Conservation (phyloP, 192 early-diverging fungal species). For the Physocladia obscura region DNA sequence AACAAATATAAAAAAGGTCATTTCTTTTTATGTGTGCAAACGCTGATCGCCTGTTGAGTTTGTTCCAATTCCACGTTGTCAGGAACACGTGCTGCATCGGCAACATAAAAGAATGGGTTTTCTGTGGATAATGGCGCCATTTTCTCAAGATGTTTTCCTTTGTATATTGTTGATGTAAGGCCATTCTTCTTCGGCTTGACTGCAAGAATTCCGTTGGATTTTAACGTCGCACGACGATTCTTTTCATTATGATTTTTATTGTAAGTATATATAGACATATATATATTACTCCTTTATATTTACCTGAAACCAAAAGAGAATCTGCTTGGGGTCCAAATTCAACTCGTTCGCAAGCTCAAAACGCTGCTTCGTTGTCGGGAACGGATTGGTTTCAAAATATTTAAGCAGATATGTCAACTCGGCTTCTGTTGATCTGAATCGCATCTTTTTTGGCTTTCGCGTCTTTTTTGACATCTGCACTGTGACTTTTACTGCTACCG, state of each 20-base stretch:
- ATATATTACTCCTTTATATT: too few relatives aligned
- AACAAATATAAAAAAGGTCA: too few relatives aligned
- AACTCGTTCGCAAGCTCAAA: not conserved
- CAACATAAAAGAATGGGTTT: not conserved
- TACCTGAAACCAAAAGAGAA: not conserved
- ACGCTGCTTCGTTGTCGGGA: not conserved
- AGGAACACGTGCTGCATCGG: too few relatives aligned
- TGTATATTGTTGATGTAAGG: not conserved
- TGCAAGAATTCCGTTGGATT: conserved; percentile 5
- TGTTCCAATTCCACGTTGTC: too few relatives aligned
- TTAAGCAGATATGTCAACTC: not conserved
- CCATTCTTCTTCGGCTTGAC: conserved; percentile 1
- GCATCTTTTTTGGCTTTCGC: not conserved
- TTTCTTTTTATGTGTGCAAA: too few relatives aligned
- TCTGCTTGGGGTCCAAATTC: not conserved
- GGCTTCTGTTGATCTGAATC: not conserved
- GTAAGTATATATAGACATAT: too few relatives aligned
- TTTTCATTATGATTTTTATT: too few relatives aligned
- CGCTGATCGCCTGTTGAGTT: too few relatives aligned
- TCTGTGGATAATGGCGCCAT: not conserved
- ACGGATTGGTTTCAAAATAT: not conserved
- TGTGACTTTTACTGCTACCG: not conserved
- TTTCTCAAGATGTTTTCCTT: not conserved
- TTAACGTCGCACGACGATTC: conserved; percentile 8
- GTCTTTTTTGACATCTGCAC: not conserved